phyloP scores from a whole-genome alignment of 176 grass and related monocot genomes.

The Typha latifolia region DNA sequence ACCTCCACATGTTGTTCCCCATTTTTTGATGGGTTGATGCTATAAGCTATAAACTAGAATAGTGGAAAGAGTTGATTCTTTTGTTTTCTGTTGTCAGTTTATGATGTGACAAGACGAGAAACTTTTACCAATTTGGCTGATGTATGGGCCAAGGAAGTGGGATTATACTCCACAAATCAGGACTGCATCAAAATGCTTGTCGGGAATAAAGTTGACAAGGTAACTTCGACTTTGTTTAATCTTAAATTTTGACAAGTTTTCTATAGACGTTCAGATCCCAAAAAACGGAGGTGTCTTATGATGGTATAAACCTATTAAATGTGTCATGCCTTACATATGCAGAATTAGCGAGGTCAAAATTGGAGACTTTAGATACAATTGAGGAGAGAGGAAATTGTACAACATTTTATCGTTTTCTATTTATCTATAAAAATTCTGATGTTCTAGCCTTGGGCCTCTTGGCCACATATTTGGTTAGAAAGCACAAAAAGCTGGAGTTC shows the following conservation, averaged over 20 bases:
- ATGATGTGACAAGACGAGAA: constrained; percentile 87
- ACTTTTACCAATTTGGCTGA: constrained; percentile 90
- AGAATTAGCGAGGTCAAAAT: no score
- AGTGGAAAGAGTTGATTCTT: neutral
- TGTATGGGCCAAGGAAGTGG: constrained; percentile 92
- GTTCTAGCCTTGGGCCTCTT: no score
- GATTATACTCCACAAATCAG: constrained; percentile 72
- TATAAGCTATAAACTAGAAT: neutral
- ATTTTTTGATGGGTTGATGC: neutral
- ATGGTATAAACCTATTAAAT: no score
- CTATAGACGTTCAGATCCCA: neutral
- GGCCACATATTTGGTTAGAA: no score
- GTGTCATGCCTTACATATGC: no score
- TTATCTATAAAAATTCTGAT: no score
- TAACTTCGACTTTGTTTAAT: constrained; percentile 15
- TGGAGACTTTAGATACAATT: no score
- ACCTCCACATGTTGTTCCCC: neutral
- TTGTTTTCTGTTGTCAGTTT: constrained; percentile 58
- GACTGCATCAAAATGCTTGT: constrained; percentile 90
- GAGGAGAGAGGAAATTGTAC: no score
- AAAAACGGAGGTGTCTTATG: no score
- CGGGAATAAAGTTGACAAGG: constrained; percentile 97
- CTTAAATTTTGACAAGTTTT: neutral
- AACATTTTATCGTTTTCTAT: no score
- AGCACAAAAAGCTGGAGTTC: no score